Evolutionary conservation across 75 land plant genomes (phyloP).

Genomic region (Ceratopteris richardii): DNA sequence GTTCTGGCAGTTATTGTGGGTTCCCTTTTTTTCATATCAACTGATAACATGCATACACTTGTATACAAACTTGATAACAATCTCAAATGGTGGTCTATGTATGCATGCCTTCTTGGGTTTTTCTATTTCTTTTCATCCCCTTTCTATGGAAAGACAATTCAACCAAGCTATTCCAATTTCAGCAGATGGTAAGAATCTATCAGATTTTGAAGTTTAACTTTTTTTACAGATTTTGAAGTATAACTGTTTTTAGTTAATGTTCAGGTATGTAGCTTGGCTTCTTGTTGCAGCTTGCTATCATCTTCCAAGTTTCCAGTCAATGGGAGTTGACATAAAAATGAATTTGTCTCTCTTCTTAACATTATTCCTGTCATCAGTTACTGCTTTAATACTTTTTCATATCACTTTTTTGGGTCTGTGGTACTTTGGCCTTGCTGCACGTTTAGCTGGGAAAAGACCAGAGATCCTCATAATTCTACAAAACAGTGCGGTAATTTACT

Average conservation of each 20-base stretch:
- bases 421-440: slow-evolving; percentile 89
- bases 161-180: slow-evolving; percentile 95
- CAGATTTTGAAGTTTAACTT: slow-evolving; percentile 4
- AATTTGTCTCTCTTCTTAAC: slow-evolving; percentile 84
- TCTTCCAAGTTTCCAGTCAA: slow-evolving; percentile 95
- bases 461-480: slow-evolving; percentile 81
- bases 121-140: slow-evolving; percentile 97
- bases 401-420: slow-evolving; percentile 82
- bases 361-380: slow-evolving; percentile 69
- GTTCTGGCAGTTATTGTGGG: slow-evolving; percentile 76
- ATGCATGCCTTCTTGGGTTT: slow-evolving; percentile 80
- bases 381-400: slow-evolving; percentile 75
- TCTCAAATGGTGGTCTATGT: slow-evolving; percentile 98
- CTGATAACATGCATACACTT: slow-evolving; percentile 84
- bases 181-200: slow-evolving; percentile 88
- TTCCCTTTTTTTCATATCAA: slow-evolving; percentile 84
- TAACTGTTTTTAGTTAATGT: too few species aligned
- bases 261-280: slow-evolving; percentile 93
- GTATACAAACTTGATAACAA: slow-evolving; percentile 78
- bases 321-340: slow-evolving; percentile 98
- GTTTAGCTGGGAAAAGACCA: slow-evolving; percentile 87
- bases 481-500: slow-evolving; percentile 73
- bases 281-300: slow-evolving; percentile 84
- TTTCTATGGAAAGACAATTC: slow-evolving; percentile 79
- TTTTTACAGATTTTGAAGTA: too few species aligned